A percentile compares a stretch with the other conserved stretches of the same genome.
These are phyloP conservation scores for Wallacemonas sp. DNA, from an alignment of 208 protist genomes.

Conservation along the genomic window DNA sequence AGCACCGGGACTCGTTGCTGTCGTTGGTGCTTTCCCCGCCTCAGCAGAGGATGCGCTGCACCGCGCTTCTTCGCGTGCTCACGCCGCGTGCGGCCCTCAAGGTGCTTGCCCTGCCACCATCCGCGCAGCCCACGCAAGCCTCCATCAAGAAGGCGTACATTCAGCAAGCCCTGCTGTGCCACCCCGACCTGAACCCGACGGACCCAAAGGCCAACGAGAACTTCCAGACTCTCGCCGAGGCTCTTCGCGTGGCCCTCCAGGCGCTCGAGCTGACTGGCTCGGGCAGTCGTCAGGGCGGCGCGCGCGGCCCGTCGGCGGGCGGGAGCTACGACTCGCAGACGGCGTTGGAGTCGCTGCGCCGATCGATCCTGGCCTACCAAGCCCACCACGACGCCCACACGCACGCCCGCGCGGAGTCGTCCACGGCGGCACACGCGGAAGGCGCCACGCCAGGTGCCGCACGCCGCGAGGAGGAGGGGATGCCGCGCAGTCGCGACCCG, in stretches of 20 bases:
- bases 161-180: slow-evolving; percentile 69
- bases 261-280: slow-evolving; percentile 44
- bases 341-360: slow-evolving; percentile 56
- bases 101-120: slow-evolving; percentile 42
- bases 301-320: neutral
- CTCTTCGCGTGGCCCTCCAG: slow-evolving; percentile 71
- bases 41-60: slow-evolving; percentile 34
- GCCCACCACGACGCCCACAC: slow-evolving; percentile 20
- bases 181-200: slow-evolving; percentile 78
- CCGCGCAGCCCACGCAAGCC: slow-evolving; percentile 42
- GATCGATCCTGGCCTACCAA: slow-evolving; percentile 60
- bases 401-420: neutral
- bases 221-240: slow-evolving; percentile 72
- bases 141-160: slow-evolving; percentile 84
- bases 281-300: slow-evolving; percentile 10
- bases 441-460: slow-evolving; percentile 8
- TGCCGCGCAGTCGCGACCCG: slow-evolving; percentile 8
- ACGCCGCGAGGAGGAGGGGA: too few relatives aligned
- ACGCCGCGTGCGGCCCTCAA: slow-evolving; percentile 63
- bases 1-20: slow-evolving; percentile 1
- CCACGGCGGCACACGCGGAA: slow-evolving; percentile 16
- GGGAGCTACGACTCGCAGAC: slow-evolving; percentile 45
- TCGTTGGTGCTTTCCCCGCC: neutral
- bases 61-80: slow-evolving; percentile 35
- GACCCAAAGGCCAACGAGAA: slow-evolving; percentile 73